Evolutionary conservation across 75 land plant genomes (phyloP), one percentile per base, ranked within the genome.

Genomic region (Picea sitchensis): DNA sequence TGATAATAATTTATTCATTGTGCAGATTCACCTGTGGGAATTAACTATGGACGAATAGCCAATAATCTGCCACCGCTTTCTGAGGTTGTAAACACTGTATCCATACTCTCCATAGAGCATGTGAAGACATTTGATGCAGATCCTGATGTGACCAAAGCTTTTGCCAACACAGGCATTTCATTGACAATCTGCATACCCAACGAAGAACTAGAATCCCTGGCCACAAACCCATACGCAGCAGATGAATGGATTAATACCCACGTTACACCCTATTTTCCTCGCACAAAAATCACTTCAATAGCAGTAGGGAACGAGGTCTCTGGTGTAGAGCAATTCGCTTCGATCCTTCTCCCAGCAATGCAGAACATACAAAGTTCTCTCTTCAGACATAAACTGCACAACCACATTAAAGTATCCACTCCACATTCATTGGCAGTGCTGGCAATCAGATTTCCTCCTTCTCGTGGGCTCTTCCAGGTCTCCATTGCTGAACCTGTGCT

Each of bases 251-350:
- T 89, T 36, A 38, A 65, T 21, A 23, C 36, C 23, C 81, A 80
- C 34, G 58, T 87, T 21, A 58, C 65, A 41, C 84, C 86, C 26
- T 82, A 82, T 60, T 32, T 78, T 11, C 76, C 64, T 9, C 59
- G 6, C 7, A 89, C 86, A 12, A 81, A 77, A 41, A 84, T 89
- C 15, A 78, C 77, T 14, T 78, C 80, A 38, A 87, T 89, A 14
- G 79, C 89, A 3, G 89, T 87, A 21, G 91, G 91, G 26, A 84
- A 81, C 71, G 91, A 89, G 72, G 77, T 83, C 34, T 80, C 81
- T 26, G 73, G 72, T 74, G 54, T 72, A 20, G 76, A 74, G 41
- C 61, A 80, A 30, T 80, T 56, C 59, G 32, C 63, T 59, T 15
- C 80, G 2, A 36, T 72, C n/a, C 80, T 85, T 23, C 74, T 86